Percentiles rank a stretch among this genome's conserved stretches.
phyloP scores from a whole-genome alignment of 345 rosid genomes.

The Eucalyptus sideroxylon region DNA sequence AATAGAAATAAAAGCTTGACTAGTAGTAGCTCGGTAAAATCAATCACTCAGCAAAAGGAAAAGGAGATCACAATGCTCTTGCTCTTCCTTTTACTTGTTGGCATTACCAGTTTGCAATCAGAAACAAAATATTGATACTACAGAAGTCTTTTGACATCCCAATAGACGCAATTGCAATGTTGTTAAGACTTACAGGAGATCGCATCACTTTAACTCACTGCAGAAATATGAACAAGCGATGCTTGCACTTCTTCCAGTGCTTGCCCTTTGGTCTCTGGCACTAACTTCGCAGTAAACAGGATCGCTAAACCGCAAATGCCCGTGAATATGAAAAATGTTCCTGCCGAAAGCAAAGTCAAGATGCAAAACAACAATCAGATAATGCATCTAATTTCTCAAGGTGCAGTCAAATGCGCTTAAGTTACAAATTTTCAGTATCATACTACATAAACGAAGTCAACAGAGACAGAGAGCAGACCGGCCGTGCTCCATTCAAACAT shows the following conservation, averaged over 20 bases:
- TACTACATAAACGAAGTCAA: neutral
- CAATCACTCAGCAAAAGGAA: neutral
- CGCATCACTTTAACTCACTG: neutral
- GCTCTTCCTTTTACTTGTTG: neutral
- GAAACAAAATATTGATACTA: neutral
- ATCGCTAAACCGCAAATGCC: neutral
- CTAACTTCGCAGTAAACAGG: neutral
- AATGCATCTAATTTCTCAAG: neutral
- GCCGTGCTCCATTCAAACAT: constrained; percentile 68
- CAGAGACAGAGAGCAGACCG: constrained; percentile 11
- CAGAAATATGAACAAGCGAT: neutral
- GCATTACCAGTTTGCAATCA: neutral
- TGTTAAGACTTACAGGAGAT: neutral
- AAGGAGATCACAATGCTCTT: neutral
- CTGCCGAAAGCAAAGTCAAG: constrained; percentile 2
- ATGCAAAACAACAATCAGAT: neutral
- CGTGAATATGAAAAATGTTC: constrained; percentile 20
- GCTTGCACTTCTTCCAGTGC: constrained; percentile 9
- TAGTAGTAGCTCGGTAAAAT: neutral
- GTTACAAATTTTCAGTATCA: neutral
- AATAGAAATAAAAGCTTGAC: neutral
- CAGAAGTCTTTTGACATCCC: neutral
- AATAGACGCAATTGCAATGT: neutral
- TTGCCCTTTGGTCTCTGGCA: constrained; percentile 16
- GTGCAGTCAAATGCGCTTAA: neutral